phyloP scores from a whole-genome alignment of 2,329 filamentous ascomycete species.

The Lachnellula willkommii region DNA sequence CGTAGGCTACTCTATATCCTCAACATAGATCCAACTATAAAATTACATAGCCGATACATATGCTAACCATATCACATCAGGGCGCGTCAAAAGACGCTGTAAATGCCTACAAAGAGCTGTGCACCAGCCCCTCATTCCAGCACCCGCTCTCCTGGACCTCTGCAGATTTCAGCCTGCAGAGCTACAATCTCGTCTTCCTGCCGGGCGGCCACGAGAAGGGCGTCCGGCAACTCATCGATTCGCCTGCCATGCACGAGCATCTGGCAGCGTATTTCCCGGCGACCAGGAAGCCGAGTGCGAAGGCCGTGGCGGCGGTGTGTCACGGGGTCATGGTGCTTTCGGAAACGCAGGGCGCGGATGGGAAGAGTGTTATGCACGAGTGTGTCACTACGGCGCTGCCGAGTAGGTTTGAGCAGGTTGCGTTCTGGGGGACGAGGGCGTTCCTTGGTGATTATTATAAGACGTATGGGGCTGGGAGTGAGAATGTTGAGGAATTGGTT shows the following conservation, averaged over 20 bases:
- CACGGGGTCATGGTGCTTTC: slow-evolving; percentile 49
- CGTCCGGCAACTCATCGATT: slow-evolving; percentile 48
- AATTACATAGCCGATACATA: slow-evolving; percentile 43
- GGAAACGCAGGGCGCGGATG: slow-evolving; percentile 36
- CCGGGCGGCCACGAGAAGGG: slow-evolving; percentile 50
- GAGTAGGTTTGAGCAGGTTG: slow-evolving; percentile 42
- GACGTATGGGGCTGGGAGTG: slow-evolving; percentile 47
- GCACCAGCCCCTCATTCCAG: slow-evolving; percentile 37
- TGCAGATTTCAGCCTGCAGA: slow-evolving; percentile 39
- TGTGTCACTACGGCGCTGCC: slow-evolving; percentile 46
- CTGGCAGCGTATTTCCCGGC: slow-evolving; percentile 44
- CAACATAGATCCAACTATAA: background rate
- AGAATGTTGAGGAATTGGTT: slow-evolving; percentile 44
- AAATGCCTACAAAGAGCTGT: slow-evolving; percentile 41
- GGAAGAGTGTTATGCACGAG: slow-evolving; percentile 43
- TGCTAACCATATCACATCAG: slow-evolving; percentile 39
- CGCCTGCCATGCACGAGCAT: slow-evolving; percentile 39
- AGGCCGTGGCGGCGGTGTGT: slow-evolving; percentile 45
- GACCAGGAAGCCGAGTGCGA: slow-evolving; percentile 40
- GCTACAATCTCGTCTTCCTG: slow-evolving; percentile 45
- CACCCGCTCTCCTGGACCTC: slow-evolving; percentile 42
- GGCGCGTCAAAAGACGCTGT: slow-evolving; percentile 41
- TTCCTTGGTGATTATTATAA: slow-evolving; percentile 53
- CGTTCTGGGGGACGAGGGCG: slow-evolving; percentile 44
- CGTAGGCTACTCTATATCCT: slow-evolving; percentile 30